Conservation (phyloP, 805 yeast species). For the Kuraishia floccosa region DNA sequence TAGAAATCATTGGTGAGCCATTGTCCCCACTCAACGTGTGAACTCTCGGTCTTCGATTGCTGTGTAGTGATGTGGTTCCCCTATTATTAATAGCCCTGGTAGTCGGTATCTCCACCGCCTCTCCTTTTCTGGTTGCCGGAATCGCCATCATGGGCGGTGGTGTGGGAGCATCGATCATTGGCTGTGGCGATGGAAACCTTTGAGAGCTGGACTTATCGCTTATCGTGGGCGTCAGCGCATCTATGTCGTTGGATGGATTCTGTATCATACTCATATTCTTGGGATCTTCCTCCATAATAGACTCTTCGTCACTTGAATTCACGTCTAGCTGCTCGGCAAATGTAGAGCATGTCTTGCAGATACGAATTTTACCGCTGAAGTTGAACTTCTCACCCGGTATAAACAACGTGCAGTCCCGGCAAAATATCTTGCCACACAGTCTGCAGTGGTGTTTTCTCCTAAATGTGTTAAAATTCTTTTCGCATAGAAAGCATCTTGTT, state of each 20-base stretch:
- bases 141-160: constrained; percentile 71
- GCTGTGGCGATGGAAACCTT: too few species aligned
- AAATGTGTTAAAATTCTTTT: constrained; percentile 70
- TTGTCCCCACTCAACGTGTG: too few species aligned
- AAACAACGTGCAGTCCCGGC: constrained; percentile 70
- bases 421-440: constrained; percentile 92
- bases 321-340: constrained; percentile 58
- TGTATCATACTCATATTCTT: too few species aligned
- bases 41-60: too few species aligned
- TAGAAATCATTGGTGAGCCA: too few species aligned
- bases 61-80: too few species aligned
- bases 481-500: constrained; percentile 77
- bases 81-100: too few species aligned
- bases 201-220: too few species aligned
- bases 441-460: constrained; percentile 92
- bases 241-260: background rate
- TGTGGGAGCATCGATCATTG: constrained; percentile 38
- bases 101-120: constrained; percentile 54
- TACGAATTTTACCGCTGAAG: constrained; percentile 58
- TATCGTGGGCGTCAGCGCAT: constrained; percentile 1
- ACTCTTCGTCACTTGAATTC: constrained; percentile 58
- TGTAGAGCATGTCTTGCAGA: constrained; percentile 61
- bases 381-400: constrained; percentile 56
- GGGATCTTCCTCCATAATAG: too few species aligned
- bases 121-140: constrained; percentile 74